phyloP scores from a whole-genome alignment of 2,329 filamentous ascomycete genomes.

The Ceratocystis cacaofunesta region DNA sequence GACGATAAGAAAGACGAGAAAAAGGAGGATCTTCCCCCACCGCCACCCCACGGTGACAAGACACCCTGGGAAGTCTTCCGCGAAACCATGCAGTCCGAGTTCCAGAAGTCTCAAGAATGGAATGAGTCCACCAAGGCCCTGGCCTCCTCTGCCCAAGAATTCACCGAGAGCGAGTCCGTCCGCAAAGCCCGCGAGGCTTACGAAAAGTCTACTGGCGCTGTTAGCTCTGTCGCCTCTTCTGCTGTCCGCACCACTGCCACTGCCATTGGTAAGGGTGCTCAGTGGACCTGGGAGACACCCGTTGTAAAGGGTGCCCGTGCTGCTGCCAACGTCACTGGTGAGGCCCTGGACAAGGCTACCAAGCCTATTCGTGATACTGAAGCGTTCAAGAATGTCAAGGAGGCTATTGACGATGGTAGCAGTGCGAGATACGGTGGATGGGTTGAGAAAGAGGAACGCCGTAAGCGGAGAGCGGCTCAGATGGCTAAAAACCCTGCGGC shows the following conservation, averaged over 20 bases:
- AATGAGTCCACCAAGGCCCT: conserved; percentile 96
- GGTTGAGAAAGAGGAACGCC: conserved; percentile 89
- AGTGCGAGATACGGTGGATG: conserved; percentile 93
- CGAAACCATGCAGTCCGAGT: conserved; percentile 86
- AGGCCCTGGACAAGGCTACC: conserved; percentile 85
- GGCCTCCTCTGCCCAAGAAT: conserved; percentile 74
- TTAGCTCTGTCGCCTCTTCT: conserved; percentile 60
- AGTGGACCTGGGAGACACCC: conserved; percentile 93
- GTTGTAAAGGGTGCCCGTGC: conserved; percentile 84
- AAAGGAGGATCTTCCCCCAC: conserved; percentile 58
- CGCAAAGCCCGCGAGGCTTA: conserved; percentile 76
- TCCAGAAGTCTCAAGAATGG: conserved; percentile 97
- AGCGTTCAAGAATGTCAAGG: conserved; percentile 84
- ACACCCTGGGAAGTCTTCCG: conserved; percentile 98
- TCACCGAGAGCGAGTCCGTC: conserved; percentile 84
- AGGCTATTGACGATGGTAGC: conserved; percentile 93
- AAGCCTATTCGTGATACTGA: conserved; percentile 88
- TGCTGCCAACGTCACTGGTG: conserved; percentile 71
- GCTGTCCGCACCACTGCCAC: conserved; percentile 76
- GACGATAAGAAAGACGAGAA: conserved; percentile 36
- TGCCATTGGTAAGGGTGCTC: conserved; percentile 76
- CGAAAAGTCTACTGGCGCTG: conserved; percentile 69
- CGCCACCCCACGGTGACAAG: conserved; percentile 95
- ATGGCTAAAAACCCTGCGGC: conserved; percentile 41
- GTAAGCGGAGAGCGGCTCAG: conserved; percentile 58